These are phyloP conservation scores for Coniochaeta prunicola DNA, from an alignment of 2,329 filamentous ascomycete genomes.

Conservation along the genomic window DNA sequence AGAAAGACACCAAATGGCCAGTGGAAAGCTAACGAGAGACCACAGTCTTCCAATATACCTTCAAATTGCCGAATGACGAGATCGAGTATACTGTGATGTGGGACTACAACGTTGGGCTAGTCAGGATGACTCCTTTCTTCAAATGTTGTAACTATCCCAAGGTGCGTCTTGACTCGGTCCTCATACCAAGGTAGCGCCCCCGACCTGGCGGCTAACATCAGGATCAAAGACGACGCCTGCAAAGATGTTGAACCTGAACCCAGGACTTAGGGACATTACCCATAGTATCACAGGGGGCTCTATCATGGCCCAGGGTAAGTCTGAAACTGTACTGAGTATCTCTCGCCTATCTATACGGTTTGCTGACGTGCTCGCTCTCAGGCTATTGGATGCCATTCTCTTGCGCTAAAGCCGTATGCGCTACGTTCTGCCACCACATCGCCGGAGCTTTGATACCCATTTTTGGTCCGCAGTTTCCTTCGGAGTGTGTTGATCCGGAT, in stretches of 20 bases:
- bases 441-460: constrained; percentile 81
- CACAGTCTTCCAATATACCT: constrained; percentile 77
- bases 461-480: constrained; percentile 77
- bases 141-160: constrained; percentile 85
- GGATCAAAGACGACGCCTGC: constrained; percentile 69
- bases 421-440: constrained; percentile 83
- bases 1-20: neutral
- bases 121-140: constrained; percentile 91
- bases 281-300: constrained; percentile 93
- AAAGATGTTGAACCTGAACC: constrained; percentile 72
- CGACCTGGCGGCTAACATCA: neutral
- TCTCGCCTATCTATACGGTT: neutral
- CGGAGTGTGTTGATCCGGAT: constrained; percentile 59
- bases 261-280: constrained; percentile 79
- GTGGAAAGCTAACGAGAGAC: constrained; percentile 3
- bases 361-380: constrained; percentile 24
- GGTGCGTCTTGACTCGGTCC: constrained; percentile 39
- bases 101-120: constrained; percentile 93
- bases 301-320: constrained; percentile 76
- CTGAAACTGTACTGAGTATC: neutral
- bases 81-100: constrained; percentile 76
- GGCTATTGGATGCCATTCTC: constrained; percentile 95
- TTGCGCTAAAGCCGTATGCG: constrained; percentile 78
- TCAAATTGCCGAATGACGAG: constrained; percentile 60
- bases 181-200: neutral